These are phyloP conservation scores for Phytopythium ostracodes DNA, from an alignment of 352 stramenopile species.

Conservation along the genomic window DNA sequence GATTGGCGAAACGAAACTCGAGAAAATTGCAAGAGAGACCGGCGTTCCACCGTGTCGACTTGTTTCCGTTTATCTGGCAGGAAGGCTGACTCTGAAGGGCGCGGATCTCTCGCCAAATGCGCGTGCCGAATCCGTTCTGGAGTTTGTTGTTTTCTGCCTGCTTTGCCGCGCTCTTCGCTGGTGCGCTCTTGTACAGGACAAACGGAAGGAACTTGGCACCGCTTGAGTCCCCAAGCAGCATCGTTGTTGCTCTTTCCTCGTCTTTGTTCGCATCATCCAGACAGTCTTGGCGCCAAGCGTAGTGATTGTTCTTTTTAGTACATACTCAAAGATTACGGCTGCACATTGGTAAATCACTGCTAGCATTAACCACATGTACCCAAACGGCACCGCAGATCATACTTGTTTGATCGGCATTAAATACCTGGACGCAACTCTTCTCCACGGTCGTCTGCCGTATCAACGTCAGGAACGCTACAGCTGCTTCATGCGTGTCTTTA, in stretches of 20 bases:
- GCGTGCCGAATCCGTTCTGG: conserved; percentile 1
- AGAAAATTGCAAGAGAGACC: conserved; percentile 9
- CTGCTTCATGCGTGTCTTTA: conserved; percentile 8
- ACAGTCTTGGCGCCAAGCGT: conserved; percentile 4
- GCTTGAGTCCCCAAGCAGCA: conserved; percentile 3
- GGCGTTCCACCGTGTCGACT: conserved; percentile 10
- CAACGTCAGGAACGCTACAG: background rate
- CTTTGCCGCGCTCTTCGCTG: background rate
- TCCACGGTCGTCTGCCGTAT: conserved; percentile 9
- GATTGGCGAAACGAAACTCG: conserved; percentile 7
- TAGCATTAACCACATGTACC: background rate
- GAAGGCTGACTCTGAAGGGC: background rate
- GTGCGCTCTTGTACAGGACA: conserved; percentile 9
- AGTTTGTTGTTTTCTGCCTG: background rate
- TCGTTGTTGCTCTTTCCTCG: conserved; percentile 11
- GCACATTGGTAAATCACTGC: background rate
- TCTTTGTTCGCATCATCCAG: conserved; percentile 11
- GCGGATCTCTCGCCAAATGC: conserved; percentile 3
- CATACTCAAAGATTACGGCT: conserved; percentile 17
- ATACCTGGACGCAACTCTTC: conserved; percentile 9
- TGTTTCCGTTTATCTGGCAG: conserved; percentile 8
- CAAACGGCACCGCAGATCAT: background rate
- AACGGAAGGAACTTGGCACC: conserved; percentile 9
- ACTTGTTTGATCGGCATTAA: conserved; percentile 16
- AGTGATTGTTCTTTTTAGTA: conserved; percentile 5